phyloP scores from a whole-genome alignment of 2,329 filamentous ascomycete species.

The Fusarium beomiforme region DNA sequence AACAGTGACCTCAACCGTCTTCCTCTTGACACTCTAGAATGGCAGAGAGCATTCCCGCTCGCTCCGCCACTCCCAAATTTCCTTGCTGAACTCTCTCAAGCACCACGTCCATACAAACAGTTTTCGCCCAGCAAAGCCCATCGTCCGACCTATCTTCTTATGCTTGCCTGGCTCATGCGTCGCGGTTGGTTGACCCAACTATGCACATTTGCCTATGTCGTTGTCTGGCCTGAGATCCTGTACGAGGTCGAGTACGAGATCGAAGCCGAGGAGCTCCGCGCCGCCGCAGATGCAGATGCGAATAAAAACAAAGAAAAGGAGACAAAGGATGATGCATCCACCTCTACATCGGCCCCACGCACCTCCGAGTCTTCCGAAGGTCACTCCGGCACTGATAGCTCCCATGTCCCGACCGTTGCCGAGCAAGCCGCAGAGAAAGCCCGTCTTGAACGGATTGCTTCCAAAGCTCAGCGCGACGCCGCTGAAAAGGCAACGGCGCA shows the following conservation, averaged over 20 bases:
- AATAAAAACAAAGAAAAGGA: conserved; percentile 42
- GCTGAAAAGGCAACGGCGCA: conserved; percentile 67
- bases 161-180: conserved; percentile 92
- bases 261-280: conserved; percentile 69
- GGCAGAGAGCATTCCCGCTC: conserved; percentile 82
- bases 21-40: conserved; percentile 73
- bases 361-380: conserved; percentile 43
- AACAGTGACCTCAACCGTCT: conserved; percentile 84
- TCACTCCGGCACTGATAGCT: conserved; percentile 33
- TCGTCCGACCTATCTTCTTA: conserved; percentile 86
- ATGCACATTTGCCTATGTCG: conserved; percentile 89
- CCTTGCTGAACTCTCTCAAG: conserved; percentile 82
- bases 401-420: conserved; percentile 53
- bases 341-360: conserved; percentile 29
- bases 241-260: conserved; percentile 80
- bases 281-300: conserved; percentile 43
- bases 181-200: conserved; percentile 95
- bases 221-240: conserved; percentile 84
- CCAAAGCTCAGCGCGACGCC: conserved; percentile 63
- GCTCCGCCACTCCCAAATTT: conserved; percentile 87
- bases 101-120: conserved; percentile 82
- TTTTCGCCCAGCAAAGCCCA: conserved; percentile 90
- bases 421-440: conserved; percentile 69
- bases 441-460: conserved; percentile 67
- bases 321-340: conserved; percentile 33